Base-by-base conservation (phyloP, 164 flowering plant genomes). In the Chloranthus sessilifolius region DNA sequence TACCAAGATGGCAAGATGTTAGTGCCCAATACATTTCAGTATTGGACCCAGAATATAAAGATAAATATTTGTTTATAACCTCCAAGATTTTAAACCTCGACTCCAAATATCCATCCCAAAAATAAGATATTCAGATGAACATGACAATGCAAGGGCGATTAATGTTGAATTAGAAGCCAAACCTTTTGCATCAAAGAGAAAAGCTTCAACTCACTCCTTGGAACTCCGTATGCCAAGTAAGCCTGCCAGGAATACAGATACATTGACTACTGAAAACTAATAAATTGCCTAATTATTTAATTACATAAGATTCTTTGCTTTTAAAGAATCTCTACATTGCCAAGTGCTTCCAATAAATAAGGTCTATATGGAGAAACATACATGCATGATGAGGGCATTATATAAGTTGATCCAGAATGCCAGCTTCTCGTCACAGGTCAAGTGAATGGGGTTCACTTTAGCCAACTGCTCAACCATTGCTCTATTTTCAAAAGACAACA, bases 381-480 rank as follows among this genome's bases (percentile, higher is more conserved):
- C 95, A 63, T 85, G 95, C 95, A 85, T 85, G 43, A 82, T 77
- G 50, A 85, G 56, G 5, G 95, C 89, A 75, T 85, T 82, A 36
- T 82, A 85, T 37, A 85, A 49, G 76, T 85, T 85, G 71, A 85
- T 80, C 95, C 95, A 85, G 67, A 85, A 85, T 41, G 94, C 89
- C 60, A 85, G 76, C 75, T 75, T 82, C 70, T 78, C 95, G 21
- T 78, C 60, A 50, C 68, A 45, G 55, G 55, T 76, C 72, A 85
- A 64, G 61, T 70, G 72, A 30, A 64, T 56, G 5, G 86, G 86
- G 52, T 82, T 78, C 48, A 85, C 87, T 63, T 66, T 76, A 3
- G 83, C 95, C 62, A 85, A 61, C 47, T 78, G 84, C 75, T 82
- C 95, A 28, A 85, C 95, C 38, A 85, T 79, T 23, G 55, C 62